These are phyloP conservation scores for Leptodontidium sp. DNA, from an alignment of 2,329 filamentous ascomycete genomes.

Conservation along the genomic window DNA sequence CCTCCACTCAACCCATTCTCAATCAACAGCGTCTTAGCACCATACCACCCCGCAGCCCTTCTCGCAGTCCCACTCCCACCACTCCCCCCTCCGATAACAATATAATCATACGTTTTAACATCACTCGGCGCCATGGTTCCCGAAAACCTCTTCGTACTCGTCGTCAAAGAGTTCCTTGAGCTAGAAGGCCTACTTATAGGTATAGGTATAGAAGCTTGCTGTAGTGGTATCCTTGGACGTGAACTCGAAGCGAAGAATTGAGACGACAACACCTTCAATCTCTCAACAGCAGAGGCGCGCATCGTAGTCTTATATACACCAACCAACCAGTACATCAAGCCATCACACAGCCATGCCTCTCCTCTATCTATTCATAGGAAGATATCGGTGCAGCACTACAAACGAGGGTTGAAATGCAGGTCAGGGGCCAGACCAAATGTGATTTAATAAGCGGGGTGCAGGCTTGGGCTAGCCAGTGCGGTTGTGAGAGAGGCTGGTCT, in stretches of 20 bases:
- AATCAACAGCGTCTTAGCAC: conserved; percentile 58
- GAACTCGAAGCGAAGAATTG: background rate
- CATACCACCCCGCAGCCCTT: conserved; percentile 59
- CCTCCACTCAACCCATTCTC: conserved; percentile 57
- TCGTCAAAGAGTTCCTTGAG: background rate
- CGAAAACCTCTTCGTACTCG: background rate
- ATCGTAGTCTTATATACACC: background rate
- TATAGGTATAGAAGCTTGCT: background rate
- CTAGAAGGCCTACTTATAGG: too few relatives aligned
- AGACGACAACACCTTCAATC: background rate
- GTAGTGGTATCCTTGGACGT: background rate
- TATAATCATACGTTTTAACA: conserved; percentile 58
- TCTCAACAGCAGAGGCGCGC: background rate
- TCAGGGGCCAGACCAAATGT: background rate
- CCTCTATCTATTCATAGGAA: background rate
- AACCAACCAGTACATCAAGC: background rate
- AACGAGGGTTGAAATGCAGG: background rate
- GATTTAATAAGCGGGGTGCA: conserved; percentile 3
- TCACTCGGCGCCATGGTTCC: conserved; percentile 14
- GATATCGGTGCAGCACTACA: background rate
- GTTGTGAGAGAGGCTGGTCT: conserved; percentile 1
- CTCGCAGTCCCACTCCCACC: conserved; percentile 58
- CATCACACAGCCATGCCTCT: too few relatives aligned
- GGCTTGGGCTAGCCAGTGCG: background rate
- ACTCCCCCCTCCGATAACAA: conserved; percentile 61